Evolutionary conservation across 805 yeast genomes (phyloP).

Genomic region (Wickerhamiella hasegawae): DNA sequence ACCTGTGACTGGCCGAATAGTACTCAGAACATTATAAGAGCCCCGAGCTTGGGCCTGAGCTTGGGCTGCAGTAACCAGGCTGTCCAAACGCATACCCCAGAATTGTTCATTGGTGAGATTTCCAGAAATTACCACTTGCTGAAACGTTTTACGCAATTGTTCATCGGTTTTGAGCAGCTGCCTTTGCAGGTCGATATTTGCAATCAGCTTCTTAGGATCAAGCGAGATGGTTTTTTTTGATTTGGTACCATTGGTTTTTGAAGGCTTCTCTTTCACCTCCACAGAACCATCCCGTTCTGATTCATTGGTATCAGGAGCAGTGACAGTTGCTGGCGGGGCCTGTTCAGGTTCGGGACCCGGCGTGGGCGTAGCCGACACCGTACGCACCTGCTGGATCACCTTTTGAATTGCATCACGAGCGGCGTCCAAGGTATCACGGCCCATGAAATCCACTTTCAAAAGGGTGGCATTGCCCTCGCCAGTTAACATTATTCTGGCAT

Average conservation of each 20-base stretch:
- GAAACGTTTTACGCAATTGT: conserved; percentile 54
- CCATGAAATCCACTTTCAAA: conserved; percentile 44
- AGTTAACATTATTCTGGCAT: conserved; percentile 14
- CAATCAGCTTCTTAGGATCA: conserved; percentile 42
- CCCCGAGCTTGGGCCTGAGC: conserved; percentile 76
- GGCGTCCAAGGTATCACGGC: conserved; percentile 56
- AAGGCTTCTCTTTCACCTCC: background rate
- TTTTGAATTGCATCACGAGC: conserved; percentile 14
- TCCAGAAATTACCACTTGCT: conserved; percentile 61
- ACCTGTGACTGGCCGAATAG: conserved; percentile 86
- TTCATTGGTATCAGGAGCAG: conserved; percentile 1
- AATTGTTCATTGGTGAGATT: conserved; percentile 69
- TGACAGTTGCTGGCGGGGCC: conserved; percentile 4
- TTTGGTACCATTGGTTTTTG: conserved; percentile 6
- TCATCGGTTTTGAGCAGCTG: conserved; percentile 55
- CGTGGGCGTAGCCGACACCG: conserved; percentile 18
- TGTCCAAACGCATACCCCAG: conserved; percentile 71
- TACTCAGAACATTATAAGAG: conserved; percentile 82
- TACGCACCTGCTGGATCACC: conserved; percentile 25
- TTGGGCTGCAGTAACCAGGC: conserved; percentile 72
- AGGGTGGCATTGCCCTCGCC: conserved; percentile 16
- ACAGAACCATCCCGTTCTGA: background rate
- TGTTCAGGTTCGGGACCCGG: conserved; percentile 31
- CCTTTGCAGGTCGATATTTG: conserved; percentile 67
- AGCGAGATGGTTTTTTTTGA: conserved; percentile 23